Base-by-base conservation (phyloP, 345 rosid species). In the Isatis tinctoria region DNA sequence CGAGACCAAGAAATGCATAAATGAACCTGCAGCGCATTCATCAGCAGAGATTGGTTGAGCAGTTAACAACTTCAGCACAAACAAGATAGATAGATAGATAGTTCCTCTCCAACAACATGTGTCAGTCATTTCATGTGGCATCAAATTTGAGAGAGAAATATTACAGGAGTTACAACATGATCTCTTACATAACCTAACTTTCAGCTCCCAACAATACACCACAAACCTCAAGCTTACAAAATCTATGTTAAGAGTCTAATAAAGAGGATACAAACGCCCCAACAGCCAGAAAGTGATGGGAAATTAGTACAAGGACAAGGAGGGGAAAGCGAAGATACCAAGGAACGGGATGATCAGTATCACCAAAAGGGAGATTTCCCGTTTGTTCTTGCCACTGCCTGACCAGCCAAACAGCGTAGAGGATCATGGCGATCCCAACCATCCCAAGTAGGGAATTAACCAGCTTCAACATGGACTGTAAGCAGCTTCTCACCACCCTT, bases 401-500 rank as follows among this genome's bases (percentile, higher is more conserved):
- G 58, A 90, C 80, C 26, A 92, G 77, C 98, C 98, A 92, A 60
- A 85, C 81, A 11, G 87, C 76, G 76, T 87, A 89, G 64, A 92
- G 52, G 12, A 95, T 72, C 92, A 85, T 83, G 20, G 88, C 90
- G 32, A 89, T 35, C n/a, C 98, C 99, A 75, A 85, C 89, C 94
- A 95, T 90, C 26, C 97, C 99, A 8, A 85, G 67, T 28, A 87
- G 24, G 10, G 87, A 87, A 83, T 95, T 95, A 77, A 87, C 73
- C 74, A 92, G 73, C 85, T 95, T 95, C 79, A 92, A 51, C 43
- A 83, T 32, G 8, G 97, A 90, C 81, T 88, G 96, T 14, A 85
- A 41, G 80, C 92, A 92, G 65, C 86, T 86, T 83, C 86, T 86
- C 83, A 83, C 70, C 44, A 87, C 8, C 68, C 77, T 60, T 65